These are phyloP conservation scores for Pythium sukuiense DNA, from an alignment of 352 stramenopile species.

Conservation along the genomic window DNA sequence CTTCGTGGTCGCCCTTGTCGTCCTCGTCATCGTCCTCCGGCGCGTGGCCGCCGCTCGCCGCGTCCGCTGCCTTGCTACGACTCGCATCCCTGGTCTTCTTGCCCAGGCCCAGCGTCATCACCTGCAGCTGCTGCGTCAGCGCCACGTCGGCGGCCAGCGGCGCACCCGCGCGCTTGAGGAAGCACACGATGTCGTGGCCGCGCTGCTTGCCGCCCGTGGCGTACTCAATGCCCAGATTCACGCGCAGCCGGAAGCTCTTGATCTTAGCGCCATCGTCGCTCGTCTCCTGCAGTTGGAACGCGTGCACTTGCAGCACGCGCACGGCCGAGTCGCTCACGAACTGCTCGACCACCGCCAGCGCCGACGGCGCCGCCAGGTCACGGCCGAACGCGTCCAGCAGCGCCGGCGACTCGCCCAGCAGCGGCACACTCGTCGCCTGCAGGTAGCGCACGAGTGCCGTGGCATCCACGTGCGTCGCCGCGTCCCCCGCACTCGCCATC, in stretches of 20 bases:
- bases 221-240: constrained; percentile 84
- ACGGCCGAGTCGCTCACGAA: constrained; percentile 62
- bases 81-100: constrained; percentile 34
- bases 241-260: constrained; percentile 42
- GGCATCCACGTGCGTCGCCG: constrained; percentile 41
- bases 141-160: constrained; percentile 64
- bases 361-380: constrained; percentile 37
- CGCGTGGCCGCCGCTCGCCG: constrained; percentile 53
- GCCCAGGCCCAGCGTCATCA: constrained; percentile 83
- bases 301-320: constrained; percentile 78
- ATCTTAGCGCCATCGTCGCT: constrained; percentile 15
- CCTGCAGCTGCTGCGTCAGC: constrained; percentile 81
- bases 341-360: constrained; percentile 58
- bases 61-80: constrained; percentile 27
- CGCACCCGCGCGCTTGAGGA: constrained; percentile 82
- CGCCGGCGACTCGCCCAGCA: constrained; percentile 55
- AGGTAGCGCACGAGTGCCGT: constrained; percentile 59
- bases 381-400: constrained; percentile 46
- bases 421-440: constrained; percentile 59
- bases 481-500: constrained; percentile 27
- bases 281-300: constrained; percentile 38
- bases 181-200: constrained; percentile 79
- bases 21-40: constrained; percentile 53
- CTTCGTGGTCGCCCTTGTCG: constrained; percentile 51
- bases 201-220: constrained; percentile 48